Evolutionary conservation across 176 grass and related monocot species (phyloP).

Genomic region (Carex littledalei): DNA sequence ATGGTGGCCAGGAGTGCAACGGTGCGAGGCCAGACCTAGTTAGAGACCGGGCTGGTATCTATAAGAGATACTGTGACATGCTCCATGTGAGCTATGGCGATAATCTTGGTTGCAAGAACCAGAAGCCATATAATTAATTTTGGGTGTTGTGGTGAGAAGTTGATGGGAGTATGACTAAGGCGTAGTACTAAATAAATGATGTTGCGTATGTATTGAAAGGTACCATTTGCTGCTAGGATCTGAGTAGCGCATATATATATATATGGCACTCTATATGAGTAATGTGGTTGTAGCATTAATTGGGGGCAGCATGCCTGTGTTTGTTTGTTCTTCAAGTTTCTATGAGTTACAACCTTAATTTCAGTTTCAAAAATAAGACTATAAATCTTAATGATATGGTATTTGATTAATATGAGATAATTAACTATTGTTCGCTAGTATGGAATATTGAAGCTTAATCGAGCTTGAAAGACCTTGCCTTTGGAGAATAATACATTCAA

Average conservation of each 20-base stretch:
- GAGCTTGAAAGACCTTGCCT: too few species aligned
- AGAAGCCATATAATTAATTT: slow-evolving; percentile 2
- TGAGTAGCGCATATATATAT: neutral
- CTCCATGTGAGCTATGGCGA: slow-evolving; percentile 30
- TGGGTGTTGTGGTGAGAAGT: neutral
- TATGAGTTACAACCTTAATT: neutral
- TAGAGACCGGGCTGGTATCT: slow-evolving; percentile 29
- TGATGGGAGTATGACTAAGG: neutral
- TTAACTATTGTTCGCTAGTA: too few species aligned
- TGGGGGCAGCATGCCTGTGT: neutral
- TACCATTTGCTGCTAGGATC: neutral
- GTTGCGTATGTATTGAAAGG: neutral
- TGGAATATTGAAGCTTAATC: too few species aligned
- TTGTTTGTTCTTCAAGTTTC: neutral
- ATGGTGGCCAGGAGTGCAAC: slow-evolving; percentile 49
- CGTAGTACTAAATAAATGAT: neutral
- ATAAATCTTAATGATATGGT: neutral
- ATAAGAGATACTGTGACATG: slow-evolving; percentile 48
- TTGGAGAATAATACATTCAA: too few species aligned
- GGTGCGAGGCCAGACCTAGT: neutral
- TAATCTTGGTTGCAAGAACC: slow-evolving; percentile 43
- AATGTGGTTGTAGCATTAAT: neutral
- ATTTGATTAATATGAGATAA: too few species aligned
- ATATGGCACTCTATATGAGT: neutral
- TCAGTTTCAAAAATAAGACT: neutral